These are phyloP conservation scores for Pestalotiopsis sp. DNA, from an alignment of 2,329 filamentous ascomycete genomes.

Conservation along the genomic window DNA sequence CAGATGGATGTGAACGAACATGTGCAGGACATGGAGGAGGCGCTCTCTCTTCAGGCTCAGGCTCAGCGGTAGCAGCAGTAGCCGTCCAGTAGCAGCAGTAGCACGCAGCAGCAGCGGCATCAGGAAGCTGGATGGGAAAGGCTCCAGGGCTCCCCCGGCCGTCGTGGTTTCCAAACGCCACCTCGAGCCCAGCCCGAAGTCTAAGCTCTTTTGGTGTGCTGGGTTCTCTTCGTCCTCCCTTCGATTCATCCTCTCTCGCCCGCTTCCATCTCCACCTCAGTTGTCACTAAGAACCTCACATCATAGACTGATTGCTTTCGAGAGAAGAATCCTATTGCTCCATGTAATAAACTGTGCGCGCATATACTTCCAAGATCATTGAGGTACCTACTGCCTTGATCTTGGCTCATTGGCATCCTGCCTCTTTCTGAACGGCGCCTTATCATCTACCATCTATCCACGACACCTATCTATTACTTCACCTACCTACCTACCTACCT, in stretches of 20 bases:
- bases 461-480: neutral
- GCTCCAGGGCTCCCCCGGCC: neutral
- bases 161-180: neutral
- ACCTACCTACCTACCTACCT: neutral
- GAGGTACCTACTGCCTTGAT: neutral
- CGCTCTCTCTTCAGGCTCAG: no score
- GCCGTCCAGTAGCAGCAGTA: no score
- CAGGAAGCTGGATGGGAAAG: neutral
- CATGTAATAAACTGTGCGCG: neutral
- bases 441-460: neutral
- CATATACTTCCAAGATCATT: neutral
- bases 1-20: neutral
- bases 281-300: neutral
- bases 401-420: neutral
- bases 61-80: no score
- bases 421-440: neutral
- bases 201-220: neutral
- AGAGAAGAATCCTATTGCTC: neutral
- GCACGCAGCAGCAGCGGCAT: no score
- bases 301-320: neutral
- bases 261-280: neutral
- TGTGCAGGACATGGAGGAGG: no score
- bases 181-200: neutral
- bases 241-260: neutral
- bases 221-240: neutral